phyloP scores from a whole-genome alignment of 768 basidiomycete genomes.

The Tylopilus sp. region DNA sequence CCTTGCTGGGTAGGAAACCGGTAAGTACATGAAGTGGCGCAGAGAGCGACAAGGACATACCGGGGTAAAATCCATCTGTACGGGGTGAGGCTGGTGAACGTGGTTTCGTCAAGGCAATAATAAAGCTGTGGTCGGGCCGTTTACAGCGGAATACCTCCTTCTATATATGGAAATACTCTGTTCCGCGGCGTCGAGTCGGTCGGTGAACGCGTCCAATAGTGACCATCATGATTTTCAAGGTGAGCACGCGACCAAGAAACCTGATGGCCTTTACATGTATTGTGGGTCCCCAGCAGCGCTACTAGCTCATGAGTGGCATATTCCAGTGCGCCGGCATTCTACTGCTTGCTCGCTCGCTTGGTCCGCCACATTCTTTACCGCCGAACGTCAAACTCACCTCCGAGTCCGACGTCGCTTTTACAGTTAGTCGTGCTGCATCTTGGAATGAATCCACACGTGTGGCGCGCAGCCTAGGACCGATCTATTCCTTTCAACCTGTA shows the following conservation, averaged over 20 bases:
- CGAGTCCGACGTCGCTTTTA: not conserved
- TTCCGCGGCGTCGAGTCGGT: too few relatives aligned
- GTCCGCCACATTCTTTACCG: conserved; percentile 21
- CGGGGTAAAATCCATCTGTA: conserved; percentile 26
- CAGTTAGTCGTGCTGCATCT: conserved; percentile 8
- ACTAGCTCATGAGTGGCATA: not conserved
- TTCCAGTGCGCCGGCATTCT: conserved; percentile 11
- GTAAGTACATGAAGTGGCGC: conserved; percentile 6
- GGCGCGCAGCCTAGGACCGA: not conserved
- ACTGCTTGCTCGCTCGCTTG: not conserved
- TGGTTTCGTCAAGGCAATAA: too few relatives aligned
- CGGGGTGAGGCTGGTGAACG: not conserved
- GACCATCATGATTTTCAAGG: not conserved
- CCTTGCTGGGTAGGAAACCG: conserved; percentile 8
- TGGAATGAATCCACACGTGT: conserved; percentile 1
- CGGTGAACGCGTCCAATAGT: too few relatives aligned
- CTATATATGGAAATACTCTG: too few relatives aligned
- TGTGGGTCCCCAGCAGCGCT: conserved; percentile 8
- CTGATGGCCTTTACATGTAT: not conserved
- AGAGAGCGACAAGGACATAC: conserved; percentile 23
- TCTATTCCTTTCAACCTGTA: not conserved
- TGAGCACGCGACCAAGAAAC: not conserved
- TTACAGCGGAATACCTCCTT: too few relatives aligned
- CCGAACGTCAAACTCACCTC: not conserved
- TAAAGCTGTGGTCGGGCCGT: too few relatives aligned